A percentile compares a stretch with the other conserved stretches of the same genome.
Evolutionary conservation across 441 rosid species (phyloP).

Genomic region (Populus tomentosa): DNA sequence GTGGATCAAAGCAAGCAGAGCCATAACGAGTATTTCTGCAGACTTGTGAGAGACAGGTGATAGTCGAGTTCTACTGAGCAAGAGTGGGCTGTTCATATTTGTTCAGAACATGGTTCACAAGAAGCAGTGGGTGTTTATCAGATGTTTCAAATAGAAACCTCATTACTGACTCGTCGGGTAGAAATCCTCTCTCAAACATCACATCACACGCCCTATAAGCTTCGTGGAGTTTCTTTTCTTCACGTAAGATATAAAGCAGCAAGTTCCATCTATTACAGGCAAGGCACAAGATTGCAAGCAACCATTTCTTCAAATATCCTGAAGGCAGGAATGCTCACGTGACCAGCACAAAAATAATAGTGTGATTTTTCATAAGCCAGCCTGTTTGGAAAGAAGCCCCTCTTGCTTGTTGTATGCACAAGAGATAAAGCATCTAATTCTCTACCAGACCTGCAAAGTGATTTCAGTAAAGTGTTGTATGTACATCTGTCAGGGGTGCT

Average conservation of each 20-base stretch:
- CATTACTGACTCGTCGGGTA: slow-evolving; percentile 13
- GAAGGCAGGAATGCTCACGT: slow-evolving; percentile 41
- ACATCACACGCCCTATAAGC: slow-evolving; percentile 34
- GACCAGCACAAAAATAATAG: slow-evolving; percentile 35
- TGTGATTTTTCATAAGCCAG: slow-evolving; percentile 40
- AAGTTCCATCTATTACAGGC: slow-evolving; percentile 21
- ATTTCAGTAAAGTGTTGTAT: slow-evolving; percentile 44
- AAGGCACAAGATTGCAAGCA: slow-evolving; percentile 29
- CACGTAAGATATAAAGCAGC: slow-evolving; percentile 43
- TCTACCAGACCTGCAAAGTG: slow-evolving; percentile 48
- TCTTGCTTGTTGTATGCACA: slow-evolving; percentile 42
- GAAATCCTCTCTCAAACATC: slow-evolving; percentile 35
- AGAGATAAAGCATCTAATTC: slow-evolving; percentile 42
- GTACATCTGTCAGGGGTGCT: slow-evolving; percentile 27
- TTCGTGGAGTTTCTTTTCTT: slow-evolving; percentile 40
- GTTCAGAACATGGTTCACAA: not conserved
- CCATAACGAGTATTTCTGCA: not conserved
- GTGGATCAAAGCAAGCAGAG: not conserved
- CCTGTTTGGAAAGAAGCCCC: slow-evolving; percentile 39
- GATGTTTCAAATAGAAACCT: not conserved
- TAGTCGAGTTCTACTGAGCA: not conserved
- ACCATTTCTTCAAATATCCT: slow-evolving; percentile 53
- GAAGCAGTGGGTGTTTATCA: not conserved
- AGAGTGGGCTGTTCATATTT: not conserved
- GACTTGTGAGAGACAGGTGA: not conserved